Percentiles rank a stretch among this genome's conserved stretches.
These are phyloP conservation scores for Erodium maritimum DNA, from an alignment of 345 rosid genomes.

Conservation along the genomic window DNA sequence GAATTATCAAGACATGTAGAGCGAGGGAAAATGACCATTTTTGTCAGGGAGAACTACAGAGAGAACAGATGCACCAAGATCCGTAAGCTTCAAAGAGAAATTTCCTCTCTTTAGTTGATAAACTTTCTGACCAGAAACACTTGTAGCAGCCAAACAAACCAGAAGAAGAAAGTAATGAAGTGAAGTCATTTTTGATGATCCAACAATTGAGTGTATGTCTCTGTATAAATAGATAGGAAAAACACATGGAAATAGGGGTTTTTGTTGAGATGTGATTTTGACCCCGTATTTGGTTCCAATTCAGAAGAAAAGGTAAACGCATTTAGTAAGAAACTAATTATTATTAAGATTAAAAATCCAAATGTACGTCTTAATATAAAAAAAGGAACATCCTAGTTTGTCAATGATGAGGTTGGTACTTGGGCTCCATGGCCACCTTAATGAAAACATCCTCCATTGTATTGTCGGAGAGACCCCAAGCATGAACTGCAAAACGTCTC, in stretches of 20 bases:
- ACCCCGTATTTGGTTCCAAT: too few relatives aligned
- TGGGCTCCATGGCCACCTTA: constrained; percentile 47
- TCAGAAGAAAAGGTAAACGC: too few relatives aligned
- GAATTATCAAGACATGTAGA: too few relatives aligned
- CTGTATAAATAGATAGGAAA: background rate
- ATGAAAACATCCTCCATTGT: constrained; percentile 95
- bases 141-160: background rate
- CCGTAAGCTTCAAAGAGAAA: constrained; percentile 37
- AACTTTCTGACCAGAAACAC: constrained; percentile 4
- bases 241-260: background rate
- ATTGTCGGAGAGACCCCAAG: constrained; percentile 94
- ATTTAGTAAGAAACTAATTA: too few relatives aligned
- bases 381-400: too few relatives aligned
- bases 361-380: too few relatives aligned
- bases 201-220: background rate
- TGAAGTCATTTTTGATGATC: too few relatives aligned
- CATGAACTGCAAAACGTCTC: constrained; percentile 56
- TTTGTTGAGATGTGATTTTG: too few relatives aligned
- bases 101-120: constrained; percentile 39
- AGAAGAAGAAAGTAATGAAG: background rate
- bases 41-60: constrained; percentile 49
- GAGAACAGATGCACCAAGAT: constrained; percentile 60
- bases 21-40: constrained; percentile 24
- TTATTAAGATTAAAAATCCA: too few relatives aligned
- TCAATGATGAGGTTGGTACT: too few relatives aligned